phyloP scores from a whole-genome alignment of 192 early-diverging fungal species.

The Coemansia brasiliensis region DNA sequence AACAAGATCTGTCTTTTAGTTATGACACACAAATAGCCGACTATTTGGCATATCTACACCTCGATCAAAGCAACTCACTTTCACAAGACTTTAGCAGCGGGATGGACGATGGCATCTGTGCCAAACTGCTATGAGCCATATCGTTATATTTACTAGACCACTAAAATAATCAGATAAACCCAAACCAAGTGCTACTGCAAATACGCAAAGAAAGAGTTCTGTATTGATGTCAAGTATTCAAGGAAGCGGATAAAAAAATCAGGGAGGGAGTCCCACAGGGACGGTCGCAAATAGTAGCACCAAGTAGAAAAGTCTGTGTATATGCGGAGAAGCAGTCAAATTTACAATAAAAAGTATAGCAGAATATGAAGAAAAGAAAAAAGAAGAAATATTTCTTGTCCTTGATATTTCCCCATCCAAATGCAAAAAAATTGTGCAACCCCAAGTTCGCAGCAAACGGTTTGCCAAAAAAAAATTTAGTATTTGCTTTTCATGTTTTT shows the following conservation, averaged over 20 bases:
- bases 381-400: background rate
- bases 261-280: background rate
- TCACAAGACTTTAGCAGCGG: constrained; percentile 56
- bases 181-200: background rate
- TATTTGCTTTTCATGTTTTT: too few species aligned
- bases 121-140: constrained; percentile 21
- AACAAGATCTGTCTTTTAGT: background rate
- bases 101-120: constrained; percentile 26
- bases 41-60: background rate
- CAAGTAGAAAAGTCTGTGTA: constrained; percentile 1
- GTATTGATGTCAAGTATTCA: background rate
- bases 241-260: background rate
- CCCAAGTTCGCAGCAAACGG: too few species aligned
- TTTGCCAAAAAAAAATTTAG: too few species aligned
- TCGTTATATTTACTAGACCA: background rate
- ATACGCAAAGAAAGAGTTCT: background rate
- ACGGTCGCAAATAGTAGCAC: constrained; percentile 2
- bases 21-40: background rate
- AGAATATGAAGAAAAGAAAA: constrained; percentile 3
- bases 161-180: too few species aligned
- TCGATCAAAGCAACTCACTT: constrained; percentile 28
- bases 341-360: constrained; percentile 7
- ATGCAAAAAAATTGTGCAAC: too few species aligned
- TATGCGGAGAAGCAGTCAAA: constrained; percentile 1
- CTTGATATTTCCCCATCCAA: too few species aligned